Conservation (phyloP, 2,329 filamentous ascomycete genomes). For the Colletotrichum lupini region DNA sequence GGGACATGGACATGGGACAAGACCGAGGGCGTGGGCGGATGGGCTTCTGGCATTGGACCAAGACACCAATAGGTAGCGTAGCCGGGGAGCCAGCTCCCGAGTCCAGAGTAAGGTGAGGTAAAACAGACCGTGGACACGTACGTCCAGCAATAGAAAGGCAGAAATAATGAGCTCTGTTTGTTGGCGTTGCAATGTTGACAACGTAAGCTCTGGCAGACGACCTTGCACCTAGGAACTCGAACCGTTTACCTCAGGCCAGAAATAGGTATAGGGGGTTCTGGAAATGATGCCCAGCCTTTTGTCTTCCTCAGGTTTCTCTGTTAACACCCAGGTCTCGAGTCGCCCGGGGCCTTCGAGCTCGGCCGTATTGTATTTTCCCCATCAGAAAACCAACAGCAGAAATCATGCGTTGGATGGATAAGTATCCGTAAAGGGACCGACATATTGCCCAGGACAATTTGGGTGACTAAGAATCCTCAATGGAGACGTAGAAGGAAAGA, state of each 20-base stretch:
- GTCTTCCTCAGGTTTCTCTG: background rate
- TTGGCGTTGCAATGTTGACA: background rate
- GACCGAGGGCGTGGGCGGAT: constrained; percentile 15
- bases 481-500: background rate
- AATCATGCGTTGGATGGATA: background rate
- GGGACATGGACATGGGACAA: background rate
- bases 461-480: background rate
- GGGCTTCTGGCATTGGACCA: constrained; percentile 18
- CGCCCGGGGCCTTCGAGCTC: background rate
- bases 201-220: background rate
- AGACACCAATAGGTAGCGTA: constrained; percentile 19
- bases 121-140: no score
- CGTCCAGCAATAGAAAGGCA: background rate
- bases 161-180: background rate
- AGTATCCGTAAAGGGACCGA: constrained; percentile 2
- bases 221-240: background rate
- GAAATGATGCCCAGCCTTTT: background rate
- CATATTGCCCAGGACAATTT: constrained; percentile 1
- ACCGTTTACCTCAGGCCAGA: background rate
- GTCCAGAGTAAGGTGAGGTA: background rate
- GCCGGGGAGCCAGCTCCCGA: background rate
- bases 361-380: background rate
- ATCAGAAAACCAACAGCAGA: background rate
- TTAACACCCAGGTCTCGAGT: background rate
- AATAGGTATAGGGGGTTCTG: background rate